Conservation (phyloP, 345 rosid genomes). For the Isatis tinctoria region DNA sequence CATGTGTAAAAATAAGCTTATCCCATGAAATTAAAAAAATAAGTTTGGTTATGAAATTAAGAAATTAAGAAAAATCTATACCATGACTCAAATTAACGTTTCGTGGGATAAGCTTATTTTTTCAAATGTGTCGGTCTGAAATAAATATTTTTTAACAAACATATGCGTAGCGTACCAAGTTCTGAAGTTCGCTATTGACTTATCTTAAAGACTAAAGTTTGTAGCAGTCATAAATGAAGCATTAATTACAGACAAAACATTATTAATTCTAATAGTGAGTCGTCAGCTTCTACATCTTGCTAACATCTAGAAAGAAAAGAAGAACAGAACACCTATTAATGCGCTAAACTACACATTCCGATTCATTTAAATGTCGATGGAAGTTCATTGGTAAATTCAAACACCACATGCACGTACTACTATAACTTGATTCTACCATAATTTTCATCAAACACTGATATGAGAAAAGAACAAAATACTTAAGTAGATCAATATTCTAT, state of each 20-base stretch:
- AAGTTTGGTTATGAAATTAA: too few species aligned
- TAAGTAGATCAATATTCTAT: neutral
- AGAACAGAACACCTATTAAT: constrained; percentile 9
- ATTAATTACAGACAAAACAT: neutral
- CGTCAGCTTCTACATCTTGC: constrained; percentile 7
- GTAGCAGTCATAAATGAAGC: constrained; percentile 21
- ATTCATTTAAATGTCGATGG: neutral
- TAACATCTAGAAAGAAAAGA: constrained; percentile 15
- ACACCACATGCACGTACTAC: constrained; percentile 8
- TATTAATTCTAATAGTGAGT: neutral
- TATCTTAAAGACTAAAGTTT: neutral
- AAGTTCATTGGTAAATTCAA: constrained; percentile 18
- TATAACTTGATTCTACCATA: constrained; percentile 3
- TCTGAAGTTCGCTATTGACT: constrained; percentile 23
- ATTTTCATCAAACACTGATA: constrained; percentile 2
- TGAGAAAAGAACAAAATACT: neutral
- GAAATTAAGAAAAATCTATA: too few species aligned
- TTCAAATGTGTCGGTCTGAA: constrained; percentile 19
- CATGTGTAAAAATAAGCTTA: too few species aligned
- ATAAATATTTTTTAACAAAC: neutral
- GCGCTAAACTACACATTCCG: constrained; percentile 23
- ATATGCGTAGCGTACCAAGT: constrained; percentile 20
- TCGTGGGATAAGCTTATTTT: neutral
- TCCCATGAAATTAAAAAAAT: too few species aligned
- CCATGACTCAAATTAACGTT: neutral